Evolutionary conservation across 768 basidiomycete species (phyloP).

Genomic region (Tylopilus sp.): DNA sequence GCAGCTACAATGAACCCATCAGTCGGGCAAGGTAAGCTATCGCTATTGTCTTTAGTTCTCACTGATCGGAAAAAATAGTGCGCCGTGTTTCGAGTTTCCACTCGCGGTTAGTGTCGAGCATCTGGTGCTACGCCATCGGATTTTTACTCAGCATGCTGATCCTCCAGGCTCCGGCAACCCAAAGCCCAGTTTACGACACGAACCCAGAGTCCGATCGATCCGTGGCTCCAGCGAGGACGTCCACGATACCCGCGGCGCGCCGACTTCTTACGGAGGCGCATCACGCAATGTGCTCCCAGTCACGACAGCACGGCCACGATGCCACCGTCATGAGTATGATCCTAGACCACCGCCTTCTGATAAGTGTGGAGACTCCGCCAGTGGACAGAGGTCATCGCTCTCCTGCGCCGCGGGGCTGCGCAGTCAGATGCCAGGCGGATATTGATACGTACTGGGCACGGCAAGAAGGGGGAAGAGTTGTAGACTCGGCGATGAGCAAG

Average conservation of each 20-base stretch:
- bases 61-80: conserved; percentile 11
- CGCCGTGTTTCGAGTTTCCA: neutral
- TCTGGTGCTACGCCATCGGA: neutral
- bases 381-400: conserved; percentile 1
- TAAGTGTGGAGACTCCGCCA: conserved; percentile 4
- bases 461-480: conserved; percentile 18
- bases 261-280: conserved; percentile 29
- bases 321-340: conserved; percentile 47
- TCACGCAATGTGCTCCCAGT: conserved; percentile 27
- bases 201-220: neutral
- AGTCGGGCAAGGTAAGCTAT: conserved; percentile 18
- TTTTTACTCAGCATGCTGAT: conserved; percentile 12
- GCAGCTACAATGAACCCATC: conserved; percentile 10
- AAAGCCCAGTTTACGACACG: neutral
- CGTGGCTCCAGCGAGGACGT: neutral
- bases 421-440: conserved; percentile 28
- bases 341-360: conserved; percentile 33
- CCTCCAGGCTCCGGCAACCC: neutral
- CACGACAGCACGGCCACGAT: conserved; percentile 29
- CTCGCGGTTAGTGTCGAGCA: conserved; percentile 7
- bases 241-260: conserved; percentile 4
- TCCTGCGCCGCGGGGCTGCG: conserved; percentile 18
- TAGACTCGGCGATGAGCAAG: neutral
- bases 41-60: conserved; percentile 15
- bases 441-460: conserved; percentile 38